These are phyloP conservation scores for Boletus sensibilis DNA, from an alignment of 768 basidiomycete genomes.

Conservation along the genomic window DNA sequence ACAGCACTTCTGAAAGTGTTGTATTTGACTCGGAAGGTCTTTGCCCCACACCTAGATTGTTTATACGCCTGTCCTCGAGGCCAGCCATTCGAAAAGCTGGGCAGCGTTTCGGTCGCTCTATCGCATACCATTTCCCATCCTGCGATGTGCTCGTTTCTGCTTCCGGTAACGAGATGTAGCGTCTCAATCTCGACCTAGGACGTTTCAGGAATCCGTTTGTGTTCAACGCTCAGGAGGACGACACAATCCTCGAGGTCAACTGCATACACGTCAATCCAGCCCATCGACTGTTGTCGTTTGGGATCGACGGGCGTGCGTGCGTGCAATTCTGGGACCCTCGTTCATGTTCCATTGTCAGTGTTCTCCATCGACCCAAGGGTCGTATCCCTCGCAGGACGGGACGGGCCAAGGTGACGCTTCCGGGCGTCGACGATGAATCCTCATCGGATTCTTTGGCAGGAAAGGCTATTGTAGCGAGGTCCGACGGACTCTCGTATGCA, in stretches of 20 bases:
- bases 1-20: too few species aligned
- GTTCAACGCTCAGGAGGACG: conserved; percentile 49
- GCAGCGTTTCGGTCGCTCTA: conserved; percentile 86
- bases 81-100: too few species aligned
- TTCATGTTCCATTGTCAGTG: conserved; percentile 71
- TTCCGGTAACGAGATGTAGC: conserved; percentile 84
- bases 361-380: conserved; percentile 57
- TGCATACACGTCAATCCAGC: conserved; percentile 89
- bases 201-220: conserved; percentile 82
- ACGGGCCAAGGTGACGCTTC: conserved; percentile 29
- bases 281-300: conserved; percentile 88
- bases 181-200: conserved; percentile 94
- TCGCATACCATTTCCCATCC: conserved; percentile 92
- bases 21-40: too few species aligned
- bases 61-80: too few species aligned
- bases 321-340: conserved; percentile 98
- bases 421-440: conserved; percentile 36
- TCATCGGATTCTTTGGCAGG: conserved; percentile 44
- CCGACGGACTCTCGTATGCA: conserved; percentile 90
- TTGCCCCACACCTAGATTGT: too few species aligned
- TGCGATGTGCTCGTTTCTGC: conserved; percentile 88
- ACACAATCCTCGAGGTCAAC: conserved; percentile 85
- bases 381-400: conserved; percentile 47
- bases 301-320: conserved; percentile 80
- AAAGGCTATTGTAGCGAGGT: conserved; percentile 80